Evolutionary conservation across 2,329 filamentous ascomycete species (phyloP), one percentile per base, ranked within the genome.

Genomic region (Fusarium sp.): DNA sequence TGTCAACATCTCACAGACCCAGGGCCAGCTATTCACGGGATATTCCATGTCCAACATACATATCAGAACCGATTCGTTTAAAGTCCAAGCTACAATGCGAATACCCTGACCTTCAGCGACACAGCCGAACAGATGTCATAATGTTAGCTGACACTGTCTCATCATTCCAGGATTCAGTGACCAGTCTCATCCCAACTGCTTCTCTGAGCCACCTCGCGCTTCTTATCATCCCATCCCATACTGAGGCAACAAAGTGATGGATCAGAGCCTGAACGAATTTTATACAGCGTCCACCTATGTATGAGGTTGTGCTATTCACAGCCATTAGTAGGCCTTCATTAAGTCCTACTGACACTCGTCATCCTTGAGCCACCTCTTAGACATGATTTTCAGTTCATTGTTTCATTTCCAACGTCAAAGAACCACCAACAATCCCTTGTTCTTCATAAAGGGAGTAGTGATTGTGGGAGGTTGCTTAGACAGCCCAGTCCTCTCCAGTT

Each of bases 1-100:
- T n/a, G 48, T 20, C 24, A n/a, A 29, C 27, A 3, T 52, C 27
- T 52, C 48, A 52, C 27, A 29, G 11, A 52, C 18, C 7, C 18
- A 52, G 5, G 3, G 27, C 27, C 6, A 29, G 6, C 24, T 52
- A 52, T 52, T 52, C 48, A 31, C 24, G 14, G 6, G 2, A 8
- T n/a, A n/a, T 14, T 13, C 10, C 0, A 52, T 6, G 3, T 6
- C 16, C 3, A 5, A 8, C 6, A n/a, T 52, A 0, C 10, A n/a
- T 31, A n/a, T 3, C 1, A 52, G 5, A 10, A 4, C 9, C 14
- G 18, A 14, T 11, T 11, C 13, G 8, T 50, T 7, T 2, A 18
- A 16, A 29, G 13, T 2, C 1, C 10, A 52, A 52, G 18, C 10
- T 31, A 13, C 0, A 31, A 29, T 11, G 6, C 5, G 3, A 20